phyloP scores from a whole-genome alignment of 2,329 filamentous ascomycete species.

The Monosporascus sp. region DNA sequence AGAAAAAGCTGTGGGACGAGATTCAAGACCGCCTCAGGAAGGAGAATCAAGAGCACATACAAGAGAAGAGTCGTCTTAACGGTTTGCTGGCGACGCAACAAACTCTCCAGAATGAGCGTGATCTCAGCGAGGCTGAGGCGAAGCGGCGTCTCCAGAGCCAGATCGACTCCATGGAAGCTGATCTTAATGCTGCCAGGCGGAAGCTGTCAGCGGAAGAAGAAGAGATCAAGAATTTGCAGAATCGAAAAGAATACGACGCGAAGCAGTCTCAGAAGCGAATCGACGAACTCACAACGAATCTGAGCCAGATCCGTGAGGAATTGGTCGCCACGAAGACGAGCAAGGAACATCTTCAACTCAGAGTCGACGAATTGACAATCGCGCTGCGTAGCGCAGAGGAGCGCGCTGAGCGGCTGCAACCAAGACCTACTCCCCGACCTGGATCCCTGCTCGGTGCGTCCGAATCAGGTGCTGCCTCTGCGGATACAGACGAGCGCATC shows the following conservation, averaged over 20 bases:
- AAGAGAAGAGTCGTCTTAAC: conserved; percentile 81
- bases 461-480: conserved; percentile 34
- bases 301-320: conserved; percentile 80
- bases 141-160: conserved; percentile 74
- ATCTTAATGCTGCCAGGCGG: conserved; percentile 72
- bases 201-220: conserved; percentile 80
- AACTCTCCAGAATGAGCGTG: conserved; percentile 85
- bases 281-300: conserved; percentile 78
- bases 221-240: conserved; percentile 73
- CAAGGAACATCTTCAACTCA: conserved; percentile 80
- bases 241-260: conserved; percentile 85
- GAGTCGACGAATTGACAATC: conserved; percentile 83
- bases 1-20: conserved; percentile 90
- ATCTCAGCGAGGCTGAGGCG: conserved; percentile 75
- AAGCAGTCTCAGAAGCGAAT: conserved; percentile 87
- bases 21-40: conserved; percentile 85
- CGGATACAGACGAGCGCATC: conserved; percentile 54
- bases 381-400: conserved; percentile 88
- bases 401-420: conserved; percentile 73
- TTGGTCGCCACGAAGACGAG: conserved; percentile 80
- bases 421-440: conserved; percentile 64
- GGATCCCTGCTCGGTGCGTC: conserved; percentile 36
- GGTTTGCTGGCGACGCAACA: conserved; percentile 79
- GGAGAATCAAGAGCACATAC: conserved; percentile 78
- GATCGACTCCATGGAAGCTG: conserved; percentile 72